Evolutionary conservation across 768 basidiomycete species (phyloP).

Genomic region (Asterophora lycoperdoides): DNA sequence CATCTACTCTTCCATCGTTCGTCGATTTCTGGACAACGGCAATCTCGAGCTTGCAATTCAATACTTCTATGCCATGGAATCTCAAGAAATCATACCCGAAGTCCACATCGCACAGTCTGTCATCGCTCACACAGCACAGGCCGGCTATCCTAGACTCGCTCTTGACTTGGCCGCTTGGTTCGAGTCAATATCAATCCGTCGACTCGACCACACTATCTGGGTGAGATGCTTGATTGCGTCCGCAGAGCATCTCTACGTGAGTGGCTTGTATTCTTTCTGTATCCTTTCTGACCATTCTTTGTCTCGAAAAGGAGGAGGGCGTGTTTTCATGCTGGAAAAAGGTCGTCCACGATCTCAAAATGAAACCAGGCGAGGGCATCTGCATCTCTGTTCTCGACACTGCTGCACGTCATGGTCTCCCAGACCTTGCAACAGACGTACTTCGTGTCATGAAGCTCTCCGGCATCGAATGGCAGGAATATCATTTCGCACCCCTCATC

Average conservation of each 20-base stretch:
- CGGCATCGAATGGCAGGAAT: constrained; percentile 51
- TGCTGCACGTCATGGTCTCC: constrained; percentile 68
- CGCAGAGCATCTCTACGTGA: constrained; percentile 63
- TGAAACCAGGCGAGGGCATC: constrained; percentile 72
- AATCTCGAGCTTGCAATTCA: constrained; percentile 68
- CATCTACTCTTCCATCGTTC: constrained; percentile 53
- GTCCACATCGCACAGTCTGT: constrained; percentile 47
- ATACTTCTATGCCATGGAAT: constrained; percentile 55
- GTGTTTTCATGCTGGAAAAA: constrained; percentile 59
- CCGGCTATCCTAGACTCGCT: constrained; percentile 60
- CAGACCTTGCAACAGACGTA: constrained; percentile 64
- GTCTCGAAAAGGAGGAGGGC: constrained; percentile 54
- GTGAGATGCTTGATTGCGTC: constrained; percentile 60
- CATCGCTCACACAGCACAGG: constrained; percentile 48
- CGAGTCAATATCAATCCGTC: constrained; percentile 51
- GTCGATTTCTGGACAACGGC: constrained; percentile 36
- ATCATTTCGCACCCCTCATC: constrained; percentile 75
- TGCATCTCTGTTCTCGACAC: constrained; percentile 67
- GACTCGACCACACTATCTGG: constrained; percentile 56
- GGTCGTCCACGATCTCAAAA: constrained; percentile 44
- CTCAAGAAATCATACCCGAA: constrained; percentile 44
- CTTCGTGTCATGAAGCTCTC: constrained; percentile 50
- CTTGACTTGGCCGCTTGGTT: constrained; percentile 63
- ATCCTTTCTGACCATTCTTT: constrained; percentile 1
- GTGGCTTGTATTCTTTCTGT: constrained; percentile 21